phyloP scores from a whole-genome alignment of 257 asterid genomes.

The Penstemon barbatus region DNA sequence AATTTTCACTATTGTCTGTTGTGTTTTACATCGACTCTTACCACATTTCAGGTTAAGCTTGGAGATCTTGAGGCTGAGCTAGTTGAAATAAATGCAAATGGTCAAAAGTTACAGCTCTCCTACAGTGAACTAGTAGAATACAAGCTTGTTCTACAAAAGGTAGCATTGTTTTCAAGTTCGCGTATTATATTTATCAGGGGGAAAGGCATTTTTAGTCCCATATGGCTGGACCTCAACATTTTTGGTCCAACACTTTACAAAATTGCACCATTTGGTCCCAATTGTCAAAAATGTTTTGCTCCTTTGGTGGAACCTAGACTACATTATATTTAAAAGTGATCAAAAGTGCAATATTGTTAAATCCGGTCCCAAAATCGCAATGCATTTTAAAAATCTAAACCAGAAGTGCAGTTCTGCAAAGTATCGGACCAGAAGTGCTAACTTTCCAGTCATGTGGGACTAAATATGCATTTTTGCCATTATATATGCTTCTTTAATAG shows the following conservation, averaged over 20 bases:
- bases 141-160: slow-evolving; percentile 65
- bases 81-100: slow-evolving; percentile 59
- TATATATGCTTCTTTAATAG: slow-evolving; percentile 18
- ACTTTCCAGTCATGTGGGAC: neutral
- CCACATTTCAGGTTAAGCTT: slow-evolving; percentile 46
- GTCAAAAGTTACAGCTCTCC: slow-evolving; percentile 62
- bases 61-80: slow-evolving; percentile 69
- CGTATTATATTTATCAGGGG: neutral
- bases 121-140: slow-evolving; percentile 60
- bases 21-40: slow-evolving; percentile 23
- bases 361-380: no score
- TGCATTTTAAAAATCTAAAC: no score
- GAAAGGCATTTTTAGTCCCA: no score
- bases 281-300: no score
- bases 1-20: neutral
- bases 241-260: no score
- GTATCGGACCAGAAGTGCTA: no score
- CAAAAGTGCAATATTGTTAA: no score
- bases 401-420: no score
- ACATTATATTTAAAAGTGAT: no score
- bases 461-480: neutral
- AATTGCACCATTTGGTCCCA: no score
- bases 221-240: no score
- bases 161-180: slow-evolving; percentile 15
- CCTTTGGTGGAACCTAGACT: no score